A percentile compares a stretch with the other conserved stretches of the same genome.
Conservation (phyloP, 2,329 filamentous ascomycete genomes). For the Colletotrichum destructivum region DNA sequence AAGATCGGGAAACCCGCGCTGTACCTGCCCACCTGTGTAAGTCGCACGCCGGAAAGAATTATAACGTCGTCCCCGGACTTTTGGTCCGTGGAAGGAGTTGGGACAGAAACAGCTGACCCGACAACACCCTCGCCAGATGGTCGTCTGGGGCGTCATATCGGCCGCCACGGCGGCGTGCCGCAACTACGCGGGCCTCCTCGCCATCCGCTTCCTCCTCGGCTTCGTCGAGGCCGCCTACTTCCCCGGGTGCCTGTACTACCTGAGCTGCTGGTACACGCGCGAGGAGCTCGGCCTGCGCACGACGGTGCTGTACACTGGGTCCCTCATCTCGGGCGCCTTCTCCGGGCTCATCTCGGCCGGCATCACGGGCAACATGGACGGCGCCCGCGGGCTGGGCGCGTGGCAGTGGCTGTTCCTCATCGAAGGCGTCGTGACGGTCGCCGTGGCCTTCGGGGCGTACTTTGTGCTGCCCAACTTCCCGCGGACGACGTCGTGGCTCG, state of each 20-base stretch:
- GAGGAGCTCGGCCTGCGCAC: constrained; percentile 78
- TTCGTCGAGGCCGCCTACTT: constrained; percentile 41
- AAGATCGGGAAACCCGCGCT: constrained; percentile 65
- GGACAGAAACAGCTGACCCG: background rate
- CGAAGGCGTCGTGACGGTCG: constrained; percentile 76
- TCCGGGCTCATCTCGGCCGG: constrained; percentile 76
- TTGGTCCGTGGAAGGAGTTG: background rate
- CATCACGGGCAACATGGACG: constrained; percentile 77
- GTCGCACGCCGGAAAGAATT: constrained; percentile 36
- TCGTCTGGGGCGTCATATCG: constrained; percentile 65
- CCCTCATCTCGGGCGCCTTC: constrained; percentile 80
- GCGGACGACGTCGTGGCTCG: constrained; percentile 45
- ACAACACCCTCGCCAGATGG: constrained; percentile 42
- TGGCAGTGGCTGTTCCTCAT: constrained; percentile 82
- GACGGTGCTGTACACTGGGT: constrained; percentile 77
- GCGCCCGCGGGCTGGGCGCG: constrained; percentile 67
- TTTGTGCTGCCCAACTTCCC: constrained; percentile 80
- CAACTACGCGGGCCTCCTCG: constrained; percentile 52
- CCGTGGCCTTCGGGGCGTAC: constrained; percentile 69
- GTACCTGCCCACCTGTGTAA: constrained; percentile 61
- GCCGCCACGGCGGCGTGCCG: constrained; percentile 54
- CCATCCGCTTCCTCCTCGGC: constrained; percentile 51
- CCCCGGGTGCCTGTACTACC: constrained; percentile 72
- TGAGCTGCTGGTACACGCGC: constrained; percentile 78
- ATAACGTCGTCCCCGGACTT: too few species aligned